These are phyloP conservation scores for Sutorius australiensis DNA, from an alignment of 768 basidiomycete genomes.

Conservation along the genomic window DNA sequence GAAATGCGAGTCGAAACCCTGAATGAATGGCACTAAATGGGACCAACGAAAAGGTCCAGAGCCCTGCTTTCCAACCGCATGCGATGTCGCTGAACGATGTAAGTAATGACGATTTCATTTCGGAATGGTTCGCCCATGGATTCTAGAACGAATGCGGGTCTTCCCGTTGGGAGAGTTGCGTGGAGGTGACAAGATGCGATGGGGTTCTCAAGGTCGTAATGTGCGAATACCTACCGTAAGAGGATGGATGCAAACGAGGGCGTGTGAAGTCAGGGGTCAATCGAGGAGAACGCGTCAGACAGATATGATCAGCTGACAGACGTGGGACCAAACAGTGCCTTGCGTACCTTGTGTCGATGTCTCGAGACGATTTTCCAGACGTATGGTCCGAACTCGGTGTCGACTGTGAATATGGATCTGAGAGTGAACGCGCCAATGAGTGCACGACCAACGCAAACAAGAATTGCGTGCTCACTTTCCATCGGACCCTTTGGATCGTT, in stretches of 20 bases:
- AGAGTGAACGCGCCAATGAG: not conserved
- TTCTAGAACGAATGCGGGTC: slow-evolving; percentile 24
- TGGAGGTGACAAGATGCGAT: slow-evolving; percentile 24
- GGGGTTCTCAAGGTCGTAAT: slow-evolving; percentile 20
- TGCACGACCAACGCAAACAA: not conserved
- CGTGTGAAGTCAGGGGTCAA: not conserved
- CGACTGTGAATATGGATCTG: slow-evolving; percentile 20
- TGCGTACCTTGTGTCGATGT: slow-evolving; percentile 21
- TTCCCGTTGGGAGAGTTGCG: not conserved
- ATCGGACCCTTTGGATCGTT: slow-evolving; percentile 20
- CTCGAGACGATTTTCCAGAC: slow-evolving; percentile 26
- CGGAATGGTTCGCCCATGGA: slow-evolving; percentile 23
- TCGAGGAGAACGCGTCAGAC: not conserved
- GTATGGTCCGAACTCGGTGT: slow-evolving; percentile 23
- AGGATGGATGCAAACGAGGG: not conserved
- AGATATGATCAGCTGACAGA: not conserved
- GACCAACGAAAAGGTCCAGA: slow-evolving; percentile 25
- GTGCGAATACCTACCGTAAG: slow-evolving; percentile 19
- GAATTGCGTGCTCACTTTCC: slow-evolving; percentile 19
- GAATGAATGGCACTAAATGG: not conserved
- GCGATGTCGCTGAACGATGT: slow-evolving; percentile 27
- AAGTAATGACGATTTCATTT: slow-evolving; percentile 29
- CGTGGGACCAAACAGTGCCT: not conserved
- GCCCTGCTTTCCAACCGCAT: slow-evolving; percentile 21
- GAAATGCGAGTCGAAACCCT: too few relatives aligned